Percentiles rank a stretch among this genome's conserved stretches.
Evolutionary conservation across 1,284 basidiomycete species (phyloP).

Genomic region (Cutaneotrichosporon curvatum): DNA sequence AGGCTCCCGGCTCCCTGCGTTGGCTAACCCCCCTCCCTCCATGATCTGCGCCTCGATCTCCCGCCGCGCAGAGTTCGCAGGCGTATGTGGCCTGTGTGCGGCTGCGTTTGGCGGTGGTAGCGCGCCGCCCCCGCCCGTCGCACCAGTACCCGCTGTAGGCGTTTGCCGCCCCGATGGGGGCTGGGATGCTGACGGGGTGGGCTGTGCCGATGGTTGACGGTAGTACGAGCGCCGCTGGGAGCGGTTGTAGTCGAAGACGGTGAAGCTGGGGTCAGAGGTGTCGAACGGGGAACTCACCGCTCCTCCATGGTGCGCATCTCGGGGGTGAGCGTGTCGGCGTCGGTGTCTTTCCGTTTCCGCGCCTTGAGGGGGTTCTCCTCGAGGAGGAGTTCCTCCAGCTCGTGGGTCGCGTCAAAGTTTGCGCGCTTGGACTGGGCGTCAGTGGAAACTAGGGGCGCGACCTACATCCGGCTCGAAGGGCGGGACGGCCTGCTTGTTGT

Average conservation of each 20-base stretch:
- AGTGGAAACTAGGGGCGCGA: constrained; percentile 8
- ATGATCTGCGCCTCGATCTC: constrained; percentile 44
- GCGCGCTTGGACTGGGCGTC: constrained; percentile 80
- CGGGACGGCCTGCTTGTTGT: constrained; percentile 67
- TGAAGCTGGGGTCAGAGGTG: constrained; percentile 39
- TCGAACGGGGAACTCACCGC: constrained; percentile 58
- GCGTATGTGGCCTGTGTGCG: constrained; percentile 6
- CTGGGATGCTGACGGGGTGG: constrained; percentile 15
- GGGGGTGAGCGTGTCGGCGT: constrained; percentile 70
- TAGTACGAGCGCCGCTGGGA: constrained; percentile 43
- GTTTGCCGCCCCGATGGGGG: not conserved
- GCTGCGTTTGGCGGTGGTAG: not conserved
- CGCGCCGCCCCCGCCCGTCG: no score
- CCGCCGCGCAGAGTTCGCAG: not conserved
- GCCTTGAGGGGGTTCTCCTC: constrained; percentile 98
- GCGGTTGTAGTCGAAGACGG: constrained; percentile 44
- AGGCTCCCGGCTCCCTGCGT: constrained; percentile 15
- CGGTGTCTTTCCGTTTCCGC: constrained; percentile 81
- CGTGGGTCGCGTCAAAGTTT: constrained; percentile 98
- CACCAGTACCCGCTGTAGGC: not conserved
- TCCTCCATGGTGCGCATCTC: constrained; percentile 98
- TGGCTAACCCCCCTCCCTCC: constrained; percentile 45
- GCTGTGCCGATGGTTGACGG: constrained; percentile 22
- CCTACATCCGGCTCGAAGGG: constrained; percentile 80
- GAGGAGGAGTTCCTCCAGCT: constrained; percentile 86